A percentile compares a stretch with the other conserved stretches of the same genome.
phyloP scores from a whole-genome alignment of 805 yeast species.

The Kluyveromyces dobzhanskii region DNA sequence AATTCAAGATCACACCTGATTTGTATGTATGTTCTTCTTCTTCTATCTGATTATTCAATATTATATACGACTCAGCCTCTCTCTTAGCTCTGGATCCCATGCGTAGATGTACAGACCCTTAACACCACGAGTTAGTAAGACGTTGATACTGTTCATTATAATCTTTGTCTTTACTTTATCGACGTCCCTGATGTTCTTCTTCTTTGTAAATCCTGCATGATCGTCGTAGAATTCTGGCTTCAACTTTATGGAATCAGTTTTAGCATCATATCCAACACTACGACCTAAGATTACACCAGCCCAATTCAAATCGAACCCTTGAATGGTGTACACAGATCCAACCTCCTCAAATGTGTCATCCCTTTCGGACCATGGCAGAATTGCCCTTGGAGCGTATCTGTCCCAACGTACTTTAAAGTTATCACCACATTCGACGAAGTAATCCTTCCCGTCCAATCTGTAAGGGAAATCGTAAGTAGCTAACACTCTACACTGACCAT shows the following conservation, averaged over 20 bases:
- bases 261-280: slow-evolving; percentile 33
- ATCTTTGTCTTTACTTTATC: slow-evolving; percentile 33
- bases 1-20: too few species aligned
- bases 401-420: slow-evolving; percentile 40
- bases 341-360: slow-evolving; percentile 39
- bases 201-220: slow-evolving; percentile 37
- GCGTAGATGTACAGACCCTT: slow-evolving; percentile 37
- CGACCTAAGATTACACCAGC: slow-evolving; percentile 40
- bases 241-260: slow-evolving; percentile 28
- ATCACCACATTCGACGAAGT: slow-evolving; percentile 37
- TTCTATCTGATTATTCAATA: background rate
- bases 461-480: slow-evolving; percentile 42
- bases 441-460: slow-evolving; percentile 37
- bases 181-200: slow-evolving; percentile 31
- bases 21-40: too few species aligned
- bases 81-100: slow-evolving; percentile 33
- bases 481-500: slow-evolving; percentile 37
- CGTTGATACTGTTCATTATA: slow-evolving; percentile 38
- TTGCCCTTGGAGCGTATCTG: slow-evolving; percentile 34
- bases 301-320: slow-evolving; percentile 41
- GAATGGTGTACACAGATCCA: slow-evolving; percentile 41
- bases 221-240: slow-evolving; percentile 36
- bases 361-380: slow-evolving; percentile 39
- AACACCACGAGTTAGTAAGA: slow-evolving; percentile 38
- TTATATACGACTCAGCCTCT: slow-evolving; percentile 17